Evolutionary conservation across 2,329 filamentous ascomycete genomes (phyloP).

Genomic region (Ascochyta clinopodiicola): DNA sequence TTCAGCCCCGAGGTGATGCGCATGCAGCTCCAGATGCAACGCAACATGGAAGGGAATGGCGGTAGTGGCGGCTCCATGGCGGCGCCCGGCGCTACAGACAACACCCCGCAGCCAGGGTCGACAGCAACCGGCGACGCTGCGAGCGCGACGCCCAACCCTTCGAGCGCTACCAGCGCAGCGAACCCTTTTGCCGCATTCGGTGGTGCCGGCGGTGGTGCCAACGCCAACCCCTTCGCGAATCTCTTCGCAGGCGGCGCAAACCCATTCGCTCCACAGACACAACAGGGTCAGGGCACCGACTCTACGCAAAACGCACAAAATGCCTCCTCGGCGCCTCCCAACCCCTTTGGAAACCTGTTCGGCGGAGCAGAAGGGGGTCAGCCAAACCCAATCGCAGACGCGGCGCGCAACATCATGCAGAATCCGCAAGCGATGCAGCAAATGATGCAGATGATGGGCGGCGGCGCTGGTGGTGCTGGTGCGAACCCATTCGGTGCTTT

Average conservation of each 20-base stretch:
- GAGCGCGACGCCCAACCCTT: slow-evolving; percentile 34
- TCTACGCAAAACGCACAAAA: slow-evolving; percentile 28
- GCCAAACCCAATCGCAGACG: slow-evolving; percentile 59
- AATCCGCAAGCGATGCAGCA: slow-evolving; percentile 64
- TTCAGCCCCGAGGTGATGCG: slow-evolving; percentile 86
- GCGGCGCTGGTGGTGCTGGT: slow-evolving; percentile 53
- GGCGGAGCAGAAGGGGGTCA: slow-evolving; percentile 42
- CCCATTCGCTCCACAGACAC: slow-evolving; percentile 43
- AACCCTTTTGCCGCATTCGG: slow-evolving; percentile 58
- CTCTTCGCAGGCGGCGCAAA: slow-evolving; percentile 56
- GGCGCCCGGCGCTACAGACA: slow-evolving; percentile 90
- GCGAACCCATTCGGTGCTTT: slow-evolving; percentile 50
- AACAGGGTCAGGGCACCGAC: slow-evolving; percentile 33
- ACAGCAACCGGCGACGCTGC: slow-evolving; percentile 38
- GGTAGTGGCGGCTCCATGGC: slow-evolving; percentile 67
- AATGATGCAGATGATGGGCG: slow-evolving; percentile 62
- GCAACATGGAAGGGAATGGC: slow-evolving; percentile 61
- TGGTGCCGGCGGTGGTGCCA: slow-evolving; percentile 36
- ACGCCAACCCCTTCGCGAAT: slow-evolving; percentile 66
- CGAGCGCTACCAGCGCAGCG: slow-evolving; percentile 39
- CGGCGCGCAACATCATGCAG: slow-evolving; percentile 58
- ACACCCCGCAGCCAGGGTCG: slow-evolving; percentile 63
- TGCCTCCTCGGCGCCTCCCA: slow-evolving; percentile 34
- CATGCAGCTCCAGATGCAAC: slow-evolving; percentile 82
- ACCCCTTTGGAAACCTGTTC: slow-evolving; percentile 61